phyloP scores from a whole-genome alignment of 2,329 filamentous ascomycete species.

The Emericellopsis cladophorae region DNA sequence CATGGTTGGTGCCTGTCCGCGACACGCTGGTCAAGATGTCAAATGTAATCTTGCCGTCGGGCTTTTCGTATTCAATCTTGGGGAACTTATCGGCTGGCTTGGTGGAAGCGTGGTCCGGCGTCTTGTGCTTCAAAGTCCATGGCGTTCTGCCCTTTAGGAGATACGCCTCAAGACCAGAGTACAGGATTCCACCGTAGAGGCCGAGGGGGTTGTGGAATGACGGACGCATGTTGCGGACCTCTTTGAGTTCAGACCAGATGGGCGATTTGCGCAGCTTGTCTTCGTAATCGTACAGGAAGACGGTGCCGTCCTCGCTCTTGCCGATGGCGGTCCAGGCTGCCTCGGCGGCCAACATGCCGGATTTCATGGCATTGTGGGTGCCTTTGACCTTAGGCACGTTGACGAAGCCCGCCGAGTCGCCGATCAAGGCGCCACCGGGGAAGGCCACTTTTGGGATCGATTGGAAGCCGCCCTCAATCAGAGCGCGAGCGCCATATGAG shows the following conservation, averaged over 20 bases:
- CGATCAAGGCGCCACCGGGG: slow-evolving; percentile 87
- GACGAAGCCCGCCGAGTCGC: slow-evolving; percentile 90
- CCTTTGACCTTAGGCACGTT: slow-evolving; percentile 99
- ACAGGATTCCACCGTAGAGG: slow-evolving; percentile 78
- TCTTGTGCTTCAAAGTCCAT: slow-evolving; percentile 84
- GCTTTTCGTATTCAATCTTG: slow-evolving; percentile 95
- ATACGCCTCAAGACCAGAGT: slow-evolving; percentile 87
- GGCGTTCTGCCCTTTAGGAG: slow-evolving; percentile 73
- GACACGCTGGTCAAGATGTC: slow-evolving; percentile 94
- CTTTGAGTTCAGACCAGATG: slow-evolving; percentile 89
- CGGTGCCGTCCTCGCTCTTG: slow-evolving; percentile 45
- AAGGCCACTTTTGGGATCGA: slow-evolving; percentile 96
- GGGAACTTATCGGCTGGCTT: slow-evolving; percentile 64
- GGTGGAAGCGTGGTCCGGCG: slow-evolving; percentile 65
- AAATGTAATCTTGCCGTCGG: slow-evolving; percentile 88
- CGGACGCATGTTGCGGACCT: slow-evolving; percentile 95
- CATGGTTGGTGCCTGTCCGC: slow-evolving; percentile 93
- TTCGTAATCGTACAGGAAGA: slow-evolving; percentile 94
- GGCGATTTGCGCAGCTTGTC: slow-evolving; percentile 71
- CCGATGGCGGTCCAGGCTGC: slow-evolving; percentile 69
- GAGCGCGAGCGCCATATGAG: slow-evolving; percentile 82
- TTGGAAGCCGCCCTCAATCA: slow-evolving; percentile 93
- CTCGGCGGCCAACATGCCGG: slow-evolving; percentile 91
- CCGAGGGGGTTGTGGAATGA: slow-evolving; percentile 84
- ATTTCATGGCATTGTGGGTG: slow-evolving; percentile 95